phyloP scores from a whole-genome alignment of 2,329 filamentous ascomycete genomes.

The Xylaria sp. region DNA sequence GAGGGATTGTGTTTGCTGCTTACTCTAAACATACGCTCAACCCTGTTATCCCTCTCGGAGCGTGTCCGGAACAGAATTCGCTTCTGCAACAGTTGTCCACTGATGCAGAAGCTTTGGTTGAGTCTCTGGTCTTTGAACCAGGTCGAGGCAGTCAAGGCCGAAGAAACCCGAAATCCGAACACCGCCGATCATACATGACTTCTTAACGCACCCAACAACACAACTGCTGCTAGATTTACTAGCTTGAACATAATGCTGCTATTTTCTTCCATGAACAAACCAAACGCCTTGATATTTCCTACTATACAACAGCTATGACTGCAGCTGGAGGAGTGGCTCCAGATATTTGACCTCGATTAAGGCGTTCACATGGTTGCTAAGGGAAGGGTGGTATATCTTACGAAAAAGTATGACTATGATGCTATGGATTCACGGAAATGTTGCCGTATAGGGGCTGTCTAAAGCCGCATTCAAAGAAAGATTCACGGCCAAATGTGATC shows the following conservation, averaged over 20 bases:
- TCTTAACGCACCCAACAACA: not conserved
- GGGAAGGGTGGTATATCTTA: not conserved
- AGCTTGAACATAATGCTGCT: not conserved
- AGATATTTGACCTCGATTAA: too few species aligned
- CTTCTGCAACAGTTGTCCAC: slow-evolving; percentile 15
- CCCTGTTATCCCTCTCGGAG: slow-evolving; percentile 13
- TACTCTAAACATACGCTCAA: slow-evolving; percentile 16
- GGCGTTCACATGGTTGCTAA: not conserved
- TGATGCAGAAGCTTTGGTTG: slow-evolving; percentile 17
- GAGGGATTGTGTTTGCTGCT: slow-evolving; percentile 23
- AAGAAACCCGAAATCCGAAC: not conserved
- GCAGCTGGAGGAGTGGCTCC: too few species aligned
- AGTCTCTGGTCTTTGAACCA: slow-evolving; percentile 4
- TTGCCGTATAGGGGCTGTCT: not conserved
- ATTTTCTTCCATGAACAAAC: too few species aligned
- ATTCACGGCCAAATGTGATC: not conserved
- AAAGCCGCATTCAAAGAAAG: not conserved
- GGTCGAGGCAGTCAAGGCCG: not conserved
- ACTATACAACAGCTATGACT: not conserved
- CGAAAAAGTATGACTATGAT: not conserved
- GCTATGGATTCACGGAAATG: not conserved
- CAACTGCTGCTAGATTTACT: not conserved
- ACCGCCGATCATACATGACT: not conserved
- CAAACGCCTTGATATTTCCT: not conserved
- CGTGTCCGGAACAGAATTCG: slow-evolving; percentile 12